These are phyloP conservation scores for Annulohypoxylon moriforme DNA, from an alignment of 495 filamentous ascomycete species.

Conservation along the genomic window DNA sequence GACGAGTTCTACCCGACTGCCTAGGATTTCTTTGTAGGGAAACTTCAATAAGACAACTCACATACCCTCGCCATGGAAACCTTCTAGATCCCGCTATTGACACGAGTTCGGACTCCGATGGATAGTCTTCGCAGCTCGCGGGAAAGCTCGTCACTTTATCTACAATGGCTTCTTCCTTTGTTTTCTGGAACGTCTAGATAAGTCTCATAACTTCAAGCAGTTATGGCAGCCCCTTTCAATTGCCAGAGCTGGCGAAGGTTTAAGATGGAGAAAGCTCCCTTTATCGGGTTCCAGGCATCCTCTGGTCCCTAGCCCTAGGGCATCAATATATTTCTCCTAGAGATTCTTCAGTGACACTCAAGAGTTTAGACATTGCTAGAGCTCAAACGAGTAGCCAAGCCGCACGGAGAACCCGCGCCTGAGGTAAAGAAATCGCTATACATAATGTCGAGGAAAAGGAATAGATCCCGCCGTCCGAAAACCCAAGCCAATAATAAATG, in stretches of 20 bases:
- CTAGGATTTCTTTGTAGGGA: slow-evolving; percentile 25
- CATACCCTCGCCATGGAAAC: slow-evolving; percentile 33
- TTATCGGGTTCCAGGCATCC: slow-evolving; percentile 22
- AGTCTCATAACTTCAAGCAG: slow-evolving; percentile 14
- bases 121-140: slow-evolving; percentile 15
- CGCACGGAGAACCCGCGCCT: neutral
- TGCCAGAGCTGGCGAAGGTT: slow-evolving; percentile 21
- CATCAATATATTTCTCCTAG: slow-evolving; percentile 37
- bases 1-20: slow-evolving; percentile 24
- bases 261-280: slow-evolving; percentile 40
- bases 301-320: slow-evolving; percentile 2
- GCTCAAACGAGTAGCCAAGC: neutral
- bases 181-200: slow-evolving; percentile 30
- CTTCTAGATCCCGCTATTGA: slow-evolving; percentile 34
- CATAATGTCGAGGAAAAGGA: slow-evolving; percentile 23
- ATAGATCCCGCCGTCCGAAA: neutral
- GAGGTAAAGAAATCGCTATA: neutral
- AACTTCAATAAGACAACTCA: slow-evolving; percentile 40
- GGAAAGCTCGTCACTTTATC: slow-evolving; percentile 27
- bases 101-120: slow-evolving; percentile 1
- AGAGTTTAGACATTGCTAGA: neutral
- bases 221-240: slow-evolving; percentile 25
- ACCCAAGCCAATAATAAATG: slow-evolving; percentile 1
- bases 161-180: slow-evolving; percentile 27
- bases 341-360: neutral